Evolutionary conservation across 306 rosid genomes (phyloP).

Genomic region (Geum urbanum): DNA sequence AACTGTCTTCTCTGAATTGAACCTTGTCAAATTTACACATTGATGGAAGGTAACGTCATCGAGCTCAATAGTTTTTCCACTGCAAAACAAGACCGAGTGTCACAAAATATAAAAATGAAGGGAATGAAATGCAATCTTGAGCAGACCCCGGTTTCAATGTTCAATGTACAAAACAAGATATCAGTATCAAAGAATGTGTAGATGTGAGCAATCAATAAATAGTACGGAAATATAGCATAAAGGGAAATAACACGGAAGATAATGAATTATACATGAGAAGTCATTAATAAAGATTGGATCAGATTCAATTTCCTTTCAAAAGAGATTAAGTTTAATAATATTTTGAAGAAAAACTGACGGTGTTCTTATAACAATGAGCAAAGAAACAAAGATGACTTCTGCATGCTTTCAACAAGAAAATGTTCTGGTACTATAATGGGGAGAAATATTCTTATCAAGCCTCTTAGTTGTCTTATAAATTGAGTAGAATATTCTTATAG

Average conservation of each 20-base stretch:
- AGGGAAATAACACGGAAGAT: background rate
- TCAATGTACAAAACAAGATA: background rate
- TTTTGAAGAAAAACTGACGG: background rate
- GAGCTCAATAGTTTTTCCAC: constrained; percentile 94
- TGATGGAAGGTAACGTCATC: constrained; percentile 96
- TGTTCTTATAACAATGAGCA: background rate
- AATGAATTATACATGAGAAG: background rate
- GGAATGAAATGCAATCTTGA: background rate
- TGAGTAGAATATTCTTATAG: background rate
- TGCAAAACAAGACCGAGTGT: constrained; percentile 34
- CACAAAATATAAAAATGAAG: background rate
- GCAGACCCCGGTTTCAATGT: background rate
- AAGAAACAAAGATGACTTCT: background rate
- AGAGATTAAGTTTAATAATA: background rate
- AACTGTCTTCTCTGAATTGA: constrained; percentile 89
- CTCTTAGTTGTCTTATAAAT: background rate
- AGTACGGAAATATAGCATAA: background rate
- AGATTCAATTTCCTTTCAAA: too few species aligned
- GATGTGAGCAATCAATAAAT: background rate
- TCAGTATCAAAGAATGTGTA: background rate
- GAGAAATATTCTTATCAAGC: background rate
- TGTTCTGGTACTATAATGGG: background rate
- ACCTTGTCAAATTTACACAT: constrained; percentile 93
- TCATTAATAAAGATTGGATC: background rate
- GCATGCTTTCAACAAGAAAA: background rate